A percentile compares a stretch with the other conserved stretches of the same genome.
Conservation (phyloP, 805 yeast genomes). For the Metschnikowia continentalis region DNA sequence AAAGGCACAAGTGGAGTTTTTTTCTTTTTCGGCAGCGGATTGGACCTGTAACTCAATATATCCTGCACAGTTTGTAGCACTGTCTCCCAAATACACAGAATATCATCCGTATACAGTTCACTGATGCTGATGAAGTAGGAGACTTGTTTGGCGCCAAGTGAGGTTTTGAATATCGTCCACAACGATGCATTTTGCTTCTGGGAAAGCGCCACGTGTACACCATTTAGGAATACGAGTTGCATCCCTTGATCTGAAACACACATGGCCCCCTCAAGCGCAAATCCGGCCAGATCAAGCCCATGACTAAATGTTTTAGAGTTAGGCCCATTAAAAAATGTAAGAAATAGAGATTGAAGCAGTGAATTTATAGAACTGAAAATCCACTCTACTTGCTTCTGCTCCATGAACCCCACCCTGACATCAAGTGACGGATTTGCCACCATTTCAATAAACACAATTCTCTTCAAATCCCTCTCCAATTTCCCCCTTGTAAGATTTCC, state of each 20-base stretch:
- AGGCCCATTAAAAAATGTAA: neutral
- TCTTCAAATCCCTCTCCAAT: constrained; percentile 26
- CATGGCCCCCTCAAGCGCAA: neutral
- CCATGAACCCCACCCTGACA: neutral
- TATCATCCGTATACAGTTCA: neutral
- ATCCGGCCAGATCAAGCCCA: neutral
- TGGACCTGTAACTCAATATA: neutral
- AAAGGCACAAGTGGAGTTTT: neutral
- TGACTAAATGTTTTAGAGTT: neutral
- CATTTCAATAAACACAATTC: constrained; percentile 25
- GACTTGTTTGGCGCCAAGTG: neutral
- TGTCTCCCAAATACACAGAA: neutral
- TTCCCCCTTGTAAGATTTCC: constrained; percentile 17
- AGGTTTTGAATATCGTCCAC: neutral
- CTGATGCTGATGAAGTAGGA: neutral
- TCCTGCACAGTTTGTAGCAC: neutral
- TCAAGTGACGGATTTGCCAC: constrained; percentile 18
- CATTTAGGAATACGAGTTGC: neutral
- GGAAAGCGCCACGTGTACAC: neutral
- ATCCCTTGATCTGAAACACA: neutral
- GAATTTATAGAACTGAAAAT: neutral
- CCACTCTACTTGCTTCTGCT: neutral
- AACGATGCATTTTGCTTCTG: neutral
- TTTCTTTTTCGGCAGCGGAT: neutral
- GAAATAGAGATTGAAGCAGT: neutral